Conservation (phyloP, 2,329 filamentous ascomycete species). For the Fusarium sambucinum region DNA sequence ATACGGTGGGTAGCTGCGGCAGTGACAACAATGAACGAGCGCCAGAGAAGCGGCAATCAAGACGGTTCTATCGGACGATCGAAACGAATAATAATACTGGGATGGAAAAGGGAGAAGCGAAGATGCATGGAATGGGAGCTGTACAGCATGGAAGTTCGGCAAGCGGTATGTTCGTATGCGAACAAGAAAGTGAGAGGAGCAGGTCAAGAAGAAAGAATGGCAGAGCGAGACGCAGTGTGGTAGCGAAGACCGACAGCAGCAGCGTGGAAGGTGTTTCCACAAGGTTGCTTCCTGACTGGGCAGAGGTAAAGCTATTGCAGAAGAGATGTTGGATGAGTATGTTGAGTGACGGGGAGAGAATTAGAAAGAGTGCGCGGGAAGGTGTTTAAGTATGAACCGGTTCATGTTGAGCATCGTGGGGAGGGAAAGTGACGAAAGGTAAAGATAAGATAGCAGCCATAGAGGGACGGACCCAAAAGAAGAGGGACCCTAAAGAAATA, state of each 20-base stretch:
- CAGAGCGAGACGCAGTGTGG: background rate
- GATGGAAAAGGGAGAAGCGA: background rate
- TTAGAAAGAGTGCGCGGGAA: background rate
- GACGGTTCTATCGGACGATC: constrained; percentile 11
- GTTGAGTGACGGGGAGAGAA: background rate
- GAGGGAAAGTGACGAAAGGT: too few species aligned
- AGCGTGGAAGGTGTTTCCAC: background rate
- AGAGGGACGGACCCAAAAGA: too few species aligned
- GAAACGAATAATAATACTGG: constrained; percentile 2
- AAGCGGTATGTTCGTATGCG: background rate
- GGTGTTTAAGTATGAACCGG: background rate
- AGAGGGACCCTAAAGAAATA: too few species aligned
- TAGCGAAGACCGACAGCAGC: background rate
- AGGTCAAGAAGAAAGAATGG: background rate
- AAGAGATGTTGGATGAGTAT: background rate
- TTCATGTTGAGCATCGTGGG: background rate
- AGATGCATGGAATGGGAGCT: constrained; percentile 3
- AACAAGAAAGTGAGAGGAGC: background rate
- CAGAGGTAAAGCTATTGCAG: background rate
- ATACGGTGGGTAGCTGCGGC: background rate
- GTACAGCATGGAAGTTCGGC: background rate
- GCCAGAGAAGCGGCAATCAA: background rate
- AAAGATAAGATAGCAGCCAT: too few species aligned
- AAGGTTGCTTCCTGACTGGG: background rate
- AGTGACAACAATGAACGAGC: background rate